Percentiles rank a stretch among this genome's conserved stretches.
These are phyloP conservation scores for Neofusicoccum ribis DNA, from an alignment of 2,329 filamentous ascomycete species.

Conservation along the genomic window DNA sequence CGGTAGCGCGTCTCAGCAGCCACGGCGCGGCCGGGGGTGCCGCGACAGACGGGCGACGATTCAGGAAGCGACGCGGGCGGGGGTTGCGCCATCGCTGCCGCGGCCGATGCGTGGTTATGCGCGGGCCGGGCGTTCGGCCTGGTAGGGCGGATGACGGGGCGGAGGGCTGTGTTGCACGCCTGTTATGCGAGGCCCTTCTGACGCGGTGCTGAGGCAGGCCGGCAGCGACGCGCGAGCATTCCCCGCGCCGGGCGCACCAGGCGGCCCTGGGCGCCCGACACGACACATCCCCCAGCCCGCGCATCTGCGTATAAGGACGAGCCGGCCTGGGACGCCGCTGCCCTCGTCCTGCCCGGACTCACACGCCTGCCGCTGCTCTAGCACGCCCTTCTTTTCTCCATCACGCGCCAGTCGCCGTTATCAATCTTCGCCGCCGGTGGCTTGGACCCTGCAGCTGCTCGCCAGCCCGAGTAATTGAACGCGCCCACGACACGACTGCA, in stretches of 20 bases:
- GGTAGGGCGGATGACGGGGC: no score
- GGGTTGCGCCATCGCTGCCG: not conserved
- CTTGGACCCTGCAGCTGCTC: conserved; percentile 9
- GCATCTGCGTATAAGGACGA: not conserved
- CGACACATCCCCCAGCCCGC: not conserved
- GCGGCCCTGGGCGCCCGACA: not conserved
- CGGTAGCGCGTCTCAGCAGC: conserved; percentile 13
- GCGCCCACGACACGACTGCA: conserved; percentile 2
- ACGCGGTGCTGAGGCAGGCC: conserved; percentile 2
- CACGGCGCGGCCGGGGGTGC: no score
- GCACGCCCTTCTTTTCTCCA: not conserved
- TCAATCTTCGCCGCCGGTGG: not conserved
- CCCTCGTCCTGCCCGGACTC: not conserved
- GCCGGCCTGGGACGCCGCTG: not conserved
- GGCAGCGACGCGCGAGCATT: not conserved
- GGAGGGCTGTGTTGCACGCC: conserved; percentile 2
- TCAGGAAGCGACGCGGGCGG: not conserved
- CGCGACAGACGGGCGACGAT: not conserved
- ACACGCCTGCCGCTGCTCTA: not conserved
- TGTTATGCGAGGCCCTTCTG: conserved; percentile 12
- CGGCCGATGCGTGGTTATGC: not conserved
- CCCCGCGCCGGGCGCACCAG: not conserved
- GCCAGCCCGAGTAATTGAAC: not conserved
- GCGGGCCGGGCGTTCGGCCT: no score
- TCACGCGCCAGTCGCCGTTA: not conserved